These are phyloP conservation scores for Poronia punctata DNA, from an alignment of 495 filamentous ascomycete species.

Conservation along the genomic window DNA sequence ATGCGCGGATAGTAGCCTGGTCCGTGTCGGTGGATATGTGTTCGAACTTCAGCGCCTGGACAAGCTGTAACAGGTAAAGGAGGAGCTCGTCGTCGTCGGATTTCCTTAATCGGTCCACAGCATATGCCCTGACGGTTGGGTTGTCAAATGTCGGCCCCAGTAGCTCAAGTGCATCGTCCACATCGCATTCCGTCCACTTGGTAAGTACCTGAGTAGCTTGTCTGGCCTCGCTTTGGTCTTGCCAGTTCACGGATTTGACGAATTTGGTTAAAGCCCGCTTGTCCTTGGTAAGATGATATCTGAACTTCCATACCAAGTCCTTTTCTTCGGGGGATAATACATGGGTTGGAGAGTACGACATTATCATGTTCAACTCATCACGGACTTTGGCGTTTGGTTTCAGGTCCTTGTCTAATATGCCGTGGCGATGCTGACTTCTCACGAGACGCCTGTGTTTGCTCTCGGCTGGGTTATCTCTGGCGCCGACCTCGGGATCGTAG, in stretches of 20 bases:
- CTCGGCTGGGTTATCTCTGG: slow-evolving; percentile 86
- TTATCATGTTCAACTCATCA: slow-evolving; percentile 84
- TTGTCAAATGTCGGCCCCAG: slow-evolving; percentile 91
- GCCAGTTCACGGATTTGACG: slow-evolving; percentile 93
- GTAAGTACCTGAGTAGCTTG: slow-evolving; percentile 85
- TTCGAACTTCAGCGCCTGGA: slow-evolving; percentile 96
- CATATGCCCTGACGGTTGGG: slow-evolving; percentile 78
- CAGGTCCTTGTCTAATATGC: slow-evolving; percentile 83
- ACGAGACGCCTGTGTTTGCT: slow-evolving; percentile 90
- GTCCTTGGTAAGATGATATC: slow-evolving; percentile 85
- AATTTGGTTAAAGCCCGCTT: slow-evolving; percentile 95
- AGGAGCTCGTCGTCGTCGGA: slow-evolving; percentile 90
- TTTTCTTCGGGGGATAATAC: slow-evolving; percentile 82
- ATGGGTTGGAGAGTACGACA: slow-evolving; percentile 89
- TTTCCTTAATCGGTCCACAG: slow-evolving; percentile 84
- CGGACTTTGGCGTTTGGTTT: slow-evolving; percentile 95
- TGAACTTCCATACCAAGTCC: slow-evolving; percentile 93
- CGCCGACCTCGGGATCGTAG: slow-evolving; percentile 89
- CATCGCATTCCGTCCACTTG: slow-evolving; percentile 95
- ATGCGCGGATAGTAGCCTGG: slow-evolving; percentile 65
- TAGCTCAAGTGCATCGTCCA: slow-evolving; percentile 92
- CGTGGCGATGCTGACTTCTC: slow-evolving; percentile 80
- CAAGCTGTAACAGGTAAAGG: slow-evolving; percentile 87
- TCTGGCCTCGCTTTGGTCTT: slow-evolving; percentile 73
- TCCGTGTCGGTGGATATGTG: slow-evolving; percentile 52